Conservation (phyloP, 1,284 basidiomycete species). For the Melampsora americana region DNA sequence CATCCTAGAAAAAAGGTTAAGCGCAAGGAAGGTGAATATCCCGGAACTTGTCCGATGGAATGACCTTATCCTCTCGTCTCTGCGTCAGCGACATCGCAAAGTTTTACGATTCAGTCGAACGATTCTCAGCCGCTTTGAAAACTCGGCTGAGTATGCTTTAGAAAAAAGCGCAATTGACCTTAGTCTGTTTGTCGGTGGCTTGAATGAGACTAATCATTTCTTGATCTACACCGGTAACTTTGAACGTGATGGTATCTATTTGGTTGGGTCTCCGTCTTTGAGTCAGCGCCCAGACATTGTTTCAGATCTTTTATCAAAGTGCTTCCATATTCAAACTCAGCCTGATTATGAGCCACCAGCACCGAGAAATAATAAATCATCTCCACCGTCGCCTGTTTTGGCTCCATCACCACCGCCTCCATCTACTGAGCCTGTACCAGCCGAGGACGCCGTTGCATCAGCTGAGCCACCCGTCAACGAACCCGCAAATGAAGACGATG, state of each 20-base stretch:
- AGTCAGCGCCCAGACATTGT: slow-evolving; percentile 78
- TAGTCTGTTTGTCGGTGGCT: slow-evolving; percentile 72
- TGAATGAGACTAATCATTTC: slow-evolving; percentile 86
- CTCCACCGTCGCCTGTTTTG: slow-evolving; percentile 59
- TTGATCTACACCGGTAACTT: slow-evolving; percentile 86
- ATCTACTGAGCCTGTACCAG: slow-evolving; percentile 13
- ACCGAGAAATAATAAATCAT: slow-evolving; percentile 62
- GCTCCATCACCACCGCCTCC: slow-evolving; percentile 24
- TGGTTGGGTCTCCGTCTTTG: slow-evolving; percentile 79
- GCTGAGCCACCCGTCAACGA: background rate
- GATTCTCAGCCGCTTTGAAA: slow-evolving; percentile 74
- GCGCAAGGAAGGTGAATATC: slow-evolving; percentile 29
- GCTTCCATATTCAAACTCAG: slow-evolving; percentile 62
- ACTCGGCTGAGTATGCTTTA: slow-evolving; percentile 88
- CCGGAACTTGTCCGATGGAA: slow-evolving; percentile 41
- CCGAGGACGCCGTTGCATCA: background rate
- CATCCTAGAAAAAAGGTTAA: slow-evolving; percentile 31
- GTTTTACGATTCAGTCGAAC: slow-evolving; percentile 50
- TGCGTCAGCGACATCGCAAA: slow-evolving; percentile 43
- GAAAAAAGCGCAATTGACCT: slow-evolving; percentile 68
- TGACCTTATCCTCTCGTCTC: slow-evolving; percentile 39
- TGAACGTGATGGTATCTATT: slow-evolving; percentile 89
- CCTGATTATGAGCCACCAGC: slow-evolving; percentile 40
- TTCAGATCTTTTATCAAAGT: slow-evolving; percentile 72
- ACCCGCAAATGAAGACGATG: slow-evolving; percentile 19